Conservation (phyloP, 768 basidiomycete genomes). For the Naematelia aurantialba region DNA sequence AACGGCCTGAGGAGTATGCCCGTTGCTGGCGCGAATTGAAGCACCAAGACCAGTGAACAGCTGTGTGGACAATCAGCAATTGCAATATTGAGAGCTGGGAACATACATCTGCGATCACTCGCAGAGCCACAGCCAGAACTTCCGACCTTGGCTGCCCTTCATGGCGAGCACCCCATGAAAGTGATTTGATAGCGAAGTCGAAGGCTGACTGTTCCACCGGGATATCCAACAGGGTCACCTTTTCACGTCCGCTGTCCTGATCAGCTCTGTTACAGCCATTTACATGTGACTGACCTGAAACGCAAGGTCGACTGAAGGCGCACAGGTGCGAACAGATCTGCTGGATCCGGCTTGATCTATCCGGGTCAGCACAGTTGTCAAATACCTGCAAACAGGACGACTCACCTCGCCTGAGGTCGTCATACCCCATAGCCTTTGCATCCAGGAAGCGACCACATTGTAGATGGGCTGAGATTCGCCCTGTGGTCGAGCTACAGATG, state of each 20-base stretch:
- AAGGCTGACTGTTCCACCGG: conserved; percentile 19
- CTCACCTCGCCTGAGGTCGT: neutral
- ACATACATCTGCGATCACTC: neutral
- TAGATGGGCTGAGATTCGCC: neutral
- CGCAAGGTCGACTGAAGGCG: conserved; percentile 29
- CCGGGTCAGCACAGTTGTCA: no score
- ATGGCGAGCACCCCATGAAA: conserved; percentile 1
- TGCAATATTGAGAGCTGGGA: neutral
- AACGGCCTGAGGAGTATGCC: neutral
- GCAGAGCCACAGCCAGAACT: neutral
- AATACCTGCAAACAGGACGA: neutral
- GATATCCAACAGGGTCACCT: conserved; percentile 17
- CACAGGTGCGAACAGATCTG: conserved; percentile 38
- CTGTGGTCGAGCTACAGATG: neutral
- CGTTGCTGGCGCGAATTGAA: neutral
- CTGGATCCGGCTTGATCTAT: conserved; percentile 31
- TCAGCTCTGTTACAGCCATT: neutral
- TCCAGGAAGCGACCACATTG: neutral
- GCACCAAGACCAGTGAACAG: conserved; percentile 8
- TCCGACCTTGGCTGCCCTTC: neutral
- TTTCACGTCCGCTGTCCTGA: conserved; percentile 8
- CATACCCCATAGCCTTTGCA: neutral
- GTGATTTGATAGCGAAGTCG: conserved; percentile 13
- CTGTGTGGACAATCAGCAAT: conserved; percentile 5
- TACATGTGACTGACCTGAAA: conserved; percentile 41